Evolutionary conservation across 1,284 basidiomycete species (phyloP).

Genomic region (Gomphus sp.): DNA sequence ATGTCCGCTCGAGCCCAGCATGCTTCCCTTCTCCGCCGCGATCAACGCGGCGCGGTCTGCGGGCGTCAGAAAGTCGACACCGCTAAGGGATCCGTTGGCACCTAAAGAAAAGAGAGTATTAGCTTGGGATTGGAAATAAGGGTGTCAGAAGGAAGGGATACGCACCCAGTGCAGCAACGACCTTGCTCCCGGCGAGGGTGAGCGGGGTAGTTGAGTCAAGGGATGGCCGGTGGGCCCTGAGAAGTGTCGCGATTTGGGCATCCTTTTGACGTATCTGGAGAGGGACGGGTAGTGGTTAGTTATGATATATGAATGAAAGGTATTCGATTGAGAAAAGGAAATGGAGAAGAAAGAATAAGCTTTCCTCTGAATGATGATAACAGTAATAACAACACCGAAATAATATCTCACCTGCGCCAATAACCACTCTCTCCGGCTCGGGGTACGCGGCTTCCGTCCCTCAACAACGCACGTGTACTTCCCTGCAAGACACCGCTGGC

Average conservation of each 20-base stretch:
- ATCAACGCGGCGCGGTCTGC: background rate
- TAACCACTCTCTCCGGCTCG: conserved; percentile 10
- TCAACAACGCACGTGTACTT: conserved; percentile 25
- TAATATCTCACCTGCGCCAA: conserved; percentile 17
- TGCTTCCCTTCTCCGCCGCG: background rate
- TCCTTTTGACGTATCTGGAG: conserved; percentile 27
- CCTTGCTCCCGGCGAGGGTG: background rate
- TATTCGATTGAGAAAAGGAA: too few relatives aligned
- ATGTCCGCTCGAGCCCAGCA: background rate
- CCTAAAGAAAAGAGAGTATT: background rate
- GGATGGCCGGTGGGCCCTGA: conserved; percentile 11
- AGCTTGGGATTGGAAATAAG: background rate
- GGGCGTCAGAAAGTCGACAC: background rate
- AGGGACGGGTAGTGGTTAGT: conserved; percentile 5
- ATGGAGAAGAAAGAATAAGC: too few relatives aligned
- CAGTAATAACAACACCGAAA: too few relatives aligned
- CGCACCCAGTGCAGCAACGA: background rate
- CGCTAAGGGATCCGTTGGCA: background rate
- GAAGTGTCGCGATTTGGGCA: conserved; percentile 22
- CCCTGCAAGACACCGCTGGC: conserved; percentile 18
- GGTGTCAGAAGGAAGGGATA: background rate
- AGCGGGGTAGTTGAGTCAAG: background rate
- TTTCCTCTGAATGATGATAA: too few relatives aligned
- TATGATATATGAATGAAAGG: background rate
- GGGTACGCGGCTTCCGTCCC: conserved; percentile 26